Evolutionary conservation across 2,329 filamentous ascomycete genomes (phyloP), one percentile per base, ranked within the genome.

Genomic region (Penicillium oxalicum): DNA sequence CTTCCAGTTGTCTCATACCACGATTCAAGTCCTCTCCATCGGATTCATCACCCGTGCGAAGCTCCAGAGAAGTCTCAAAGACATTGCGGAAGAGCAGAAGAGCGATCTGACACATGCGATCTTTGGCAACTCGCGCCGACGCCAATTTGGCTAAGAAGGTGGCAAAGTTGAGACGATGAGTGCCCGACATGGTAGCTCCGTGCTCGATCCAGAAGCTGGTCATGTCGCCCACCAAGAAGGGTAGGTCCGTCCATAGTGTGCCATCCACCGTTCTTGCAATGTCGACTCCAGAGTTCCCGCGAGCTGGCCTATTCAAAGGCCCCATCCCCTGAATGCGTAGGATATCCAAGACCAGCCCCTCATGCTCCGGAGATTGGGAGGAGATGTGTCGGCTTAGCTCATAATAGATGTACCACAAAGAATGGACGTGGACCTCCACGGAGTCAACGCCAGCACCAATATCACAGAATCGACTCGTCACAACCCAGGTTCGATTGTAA

Each of bases 121-220:
- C 18, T 18, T 18, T 18, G 18, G 18, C 18, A 18, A 18, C 18
- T 18, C 18, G 18, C 18, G 18, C 18, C 18, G 60, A 61, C 9
- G 58, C 59, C 25, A 62, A 48, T 32, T 62, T 62, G 0, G 60
- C 60, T 0, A 62, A 45, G 29, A 62, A 62, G 5, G 49, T 47
- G 1, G 57, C 48, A 45, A 52, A 50, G 9, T 60, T 59, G 7
- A 58, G 46, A 9, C 60, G 51, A 5, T 61, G 53, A 6, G 25
- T 43, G 3, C 43, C 50, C 6, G 45, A 47, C 56, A 62, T 59
- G 1, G 50, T 27, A 25, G 51, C 50, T 9, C 37, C 40, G 38
- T 57, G 6, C 5, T 50, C 54, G 12, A 53, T 25, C 53, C 56
- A 61, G 35, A 53, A 61, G 1, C 53, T 25, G 18, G 56, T 55